Evolutionary conservation across 2,329 filamentous ascomycete genomes (phyloP).

Genomic region (Cryphonectria japonica): DNA sequence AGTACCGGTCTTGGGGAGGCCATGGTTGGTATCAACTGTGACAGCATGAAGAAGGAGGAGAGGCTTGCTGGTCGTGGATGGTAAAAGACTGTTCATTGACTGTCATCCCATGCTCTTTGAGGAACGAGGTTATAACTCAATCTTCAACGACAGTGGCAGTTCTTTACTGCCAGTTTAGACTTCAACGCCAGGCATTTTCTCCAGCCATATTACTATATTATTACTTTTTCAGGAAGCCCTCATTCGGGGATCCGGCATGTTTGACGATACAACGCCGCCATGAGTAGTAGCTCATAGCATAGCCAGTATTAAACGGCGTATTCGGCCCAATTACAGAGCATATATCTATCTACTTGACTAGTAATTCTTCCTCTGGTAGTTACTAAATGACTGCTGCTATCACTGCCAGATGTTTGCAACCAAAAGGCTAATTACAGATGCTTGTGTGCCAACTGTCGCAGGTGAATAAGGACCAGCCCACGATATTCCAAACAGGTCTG

Average conservation of each 20-base stretch:
- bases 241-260: too few relatives aligned
- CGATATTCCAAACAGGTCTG: slow-evolving; percentile 32
- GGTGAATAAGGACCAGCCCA: slow-evolving; percentile 34
- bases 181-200: neutral
- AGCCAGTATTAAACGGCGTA: neutral
- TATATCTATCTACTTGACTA: too few relatives aligned
- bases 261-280: too few relatives aligned
- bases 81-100: slow-evolving; percentile 50
- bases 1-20: slow-evolving; percentile 92
- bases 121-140: neutral
- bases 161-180: neutral
- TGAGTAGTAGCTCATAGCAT: neutral
- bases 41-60: slow-evolving; percentile 74
- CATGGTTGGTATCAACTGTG: slow-evolving; percentile 94
- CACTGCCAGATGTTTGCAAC: slow-evolving; percentile 25
- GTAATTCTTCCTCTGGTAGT: too few relatives aligned
- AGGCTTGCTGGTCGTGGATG: slow-evolving; percentile 86
- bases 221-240: neutral
- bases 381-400: neutral
- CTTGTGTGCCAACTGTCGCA: slow-evolving; percentile 26
- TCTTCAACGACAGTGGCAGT: neutral
- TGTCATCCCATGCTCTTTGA: neutral
- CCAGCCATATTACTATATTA: neutral
- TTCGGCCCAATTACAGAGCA: neutral
- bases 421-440: slow-evolving; percentile 27